Percentiles rank a stretch among this genome's conserved stretches.
Evolutionary conservation across 2,329 filamentous ascomycete species (phyloP).

Genomic region (Pseudogymnoascus sp.): DNA sequence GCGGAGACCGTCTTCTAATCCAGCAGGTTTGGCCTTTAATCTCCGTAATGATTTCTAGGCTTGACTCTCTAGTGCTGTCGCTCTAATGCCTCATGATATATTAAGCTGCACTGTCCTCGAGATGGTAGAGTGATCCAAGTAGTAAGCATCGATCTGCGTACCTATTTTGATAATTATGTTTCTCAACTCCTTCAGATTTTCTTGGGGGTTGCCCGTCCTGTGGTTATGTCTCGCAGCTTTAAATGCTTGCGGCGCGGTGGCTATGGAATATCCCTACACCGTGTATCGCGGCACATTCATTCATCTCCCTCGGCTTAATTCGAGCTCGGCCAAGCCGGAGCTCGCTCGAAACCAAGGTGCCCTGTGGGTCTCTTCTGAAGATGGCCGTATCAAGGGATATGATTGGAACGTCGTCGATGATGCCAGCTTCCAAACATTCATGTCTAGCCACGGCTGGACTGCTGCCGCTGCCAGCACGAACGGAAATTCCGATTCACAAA

Average conservation of each 20-base stretch:
- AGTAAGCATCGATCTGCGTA: not conserved
- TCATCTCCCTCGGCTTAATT: not conserved
- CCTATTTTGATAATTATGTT: not conserved
- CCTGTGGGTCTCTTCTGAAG: not conserved
- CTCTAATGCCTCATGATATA: not conserved
- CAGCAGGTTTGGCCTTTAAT: not conserved
- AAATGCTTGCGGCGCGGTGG: not conserved
- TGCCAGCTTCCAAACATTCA: not conserved
- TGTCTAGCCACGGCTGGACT: not conserved
- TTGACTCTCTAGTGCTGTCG: not conserved
- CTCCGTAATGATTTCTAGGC: not conserved
- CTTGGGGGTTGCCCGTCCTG: not conserved
- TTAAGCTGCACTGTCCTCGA: not conserved
- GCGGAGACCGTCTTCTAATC: not conserved
- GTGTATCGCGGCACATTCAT: conserved; percentile 6
- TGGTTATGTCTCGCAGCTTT: not conserved
- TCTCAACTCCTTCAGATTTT: not conserved
- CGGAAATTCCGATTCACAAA: not conserved
- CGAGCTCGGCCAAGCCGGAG: not conserved
- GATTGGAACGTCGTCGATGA: not conserved
- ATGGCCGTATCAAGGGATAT: not conserved
- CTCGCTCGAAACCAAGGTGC: conserved; percentile 1
- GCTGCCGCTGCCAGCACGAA: not conserved
- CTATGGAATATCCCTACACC: not conserved
- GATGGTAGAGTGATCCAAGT: not conserved